These are phyloP conservation scores for Citrus unshiu DNA, from an alignment of 345 rosid genomes.

Conservation along the genomic window DNA sequence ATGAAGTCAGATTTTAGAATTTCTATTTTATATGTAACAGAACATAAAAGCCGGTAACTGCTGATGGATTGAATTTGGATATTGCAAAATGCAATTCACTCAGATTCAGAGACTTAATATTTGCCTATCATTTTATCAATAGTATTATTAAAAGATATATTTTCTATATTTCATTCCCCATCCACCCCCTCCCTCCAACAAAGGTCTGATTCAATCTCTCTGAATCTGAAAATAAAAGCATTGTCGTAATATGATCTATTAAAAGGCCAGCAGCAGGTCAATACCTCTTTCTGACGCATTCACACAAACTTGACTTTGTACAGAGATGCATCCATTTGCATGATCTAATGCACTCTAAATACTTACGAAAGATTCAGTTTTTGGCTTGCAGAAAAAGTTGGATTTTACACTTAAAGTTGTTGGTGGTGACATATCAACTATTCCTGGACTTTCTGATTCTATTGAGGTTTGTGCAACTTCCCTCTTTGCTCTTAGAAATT, in stretches of 20 bases:
- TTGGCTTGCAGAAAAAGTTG: constrained; percentile 77
- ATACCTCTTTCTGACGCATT: background rate
- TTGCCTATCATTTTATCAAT: constrained; percentile 7
- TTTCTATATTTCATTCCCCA: background rate
- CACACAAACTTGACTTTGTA: background rate
- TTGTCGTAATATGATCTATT: background rate
- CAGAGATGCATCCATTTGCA: background rate
- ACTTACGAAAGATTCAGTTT: constrained; percentile 7
- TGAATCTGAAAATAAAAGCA: background rate
- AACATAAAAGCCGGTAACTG: background rate
- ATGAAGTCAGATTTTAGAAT: background rate
- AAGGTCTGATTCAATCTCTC: background rate
- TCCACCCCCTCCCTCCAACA: no score
- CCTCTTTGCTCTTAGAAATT: background rate
- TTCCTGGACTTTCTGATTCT: constrained; percentile 86
- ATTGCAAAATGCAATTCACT: background rate
- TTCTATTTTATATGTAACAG: no score
- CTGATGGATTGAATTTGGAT: background rate
- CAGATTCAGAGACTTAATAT: background rate
- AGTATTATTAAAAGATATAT: background rate
- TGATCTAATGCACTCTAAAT: background rate
- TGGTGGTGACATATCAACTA: constrained; percentile 89
- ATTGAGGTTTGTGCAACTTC: constrained; percentile 68
- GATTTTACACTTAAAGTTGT: constrained; percentile 86
- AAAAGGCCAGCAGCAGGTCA: background rate